Base-by-base conservation (phyloP, 192 early-diverging fungal species). In the Podila clonocystis region DNA sequence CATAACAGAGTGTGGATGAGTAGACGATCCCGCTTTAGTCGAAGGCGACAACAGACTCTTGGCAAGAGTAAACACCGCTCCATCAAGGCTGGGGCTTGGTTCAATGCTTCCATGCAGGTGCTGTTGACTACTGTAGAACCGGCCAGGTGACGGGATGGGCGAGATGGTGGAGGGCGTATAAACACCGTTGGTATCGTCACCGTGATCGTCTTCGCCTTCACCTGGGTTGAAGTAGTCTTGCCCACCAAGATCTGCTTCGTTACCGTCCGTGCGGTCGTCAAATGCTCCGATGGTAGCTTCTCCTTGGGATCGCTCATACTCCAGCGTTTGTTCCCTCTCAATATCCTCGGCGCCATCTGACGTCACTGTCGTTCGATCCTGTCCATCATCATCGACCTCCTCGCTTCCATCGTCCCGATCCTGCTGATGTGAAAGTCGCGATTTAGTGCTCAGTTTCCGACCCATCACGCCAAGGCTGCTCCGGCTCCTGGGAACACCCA, bases 121-220 rank as follows among this genome's bases (percentile, higher is more conserved):
- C 22, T 55, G 52, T 26, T 55, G 52, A 22, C 19, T 52, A 17
- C 59, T 58, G 29, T 69, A 73, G 22, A 80, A 49, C 41, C 77
- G 50, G 29, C 77, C 62, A 5, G 77, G 77, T 0, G 77, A 80
- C 20, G 77, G 77, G n/a, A 80, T 80, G 12, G 77, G 77, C 0
- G 77, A 80, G 34, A 80, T 80, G 12, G 77, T 80, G 4, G 77
- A 80, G n/a, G 77, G 77, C 17, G 77, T 80, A n/a, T 80, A 73
- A 4, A 63, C 77, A 0, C 70, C 77, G 17, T 17, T 24, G 29
- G 41, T 31, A 3, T 69, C 66, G 5, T 69, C 71, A 6, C 34
- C 59, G 59, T 33, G 15, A 7, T 55, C 52, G 24, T 24, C 9
- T 26, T 72, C 70, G 4, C 52, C 67, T 5, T 71, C 65, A n/a